phyloP scores from a whole-genome alignment of 1,139 yeast species.

The Zygoascus sp. region DNA sequence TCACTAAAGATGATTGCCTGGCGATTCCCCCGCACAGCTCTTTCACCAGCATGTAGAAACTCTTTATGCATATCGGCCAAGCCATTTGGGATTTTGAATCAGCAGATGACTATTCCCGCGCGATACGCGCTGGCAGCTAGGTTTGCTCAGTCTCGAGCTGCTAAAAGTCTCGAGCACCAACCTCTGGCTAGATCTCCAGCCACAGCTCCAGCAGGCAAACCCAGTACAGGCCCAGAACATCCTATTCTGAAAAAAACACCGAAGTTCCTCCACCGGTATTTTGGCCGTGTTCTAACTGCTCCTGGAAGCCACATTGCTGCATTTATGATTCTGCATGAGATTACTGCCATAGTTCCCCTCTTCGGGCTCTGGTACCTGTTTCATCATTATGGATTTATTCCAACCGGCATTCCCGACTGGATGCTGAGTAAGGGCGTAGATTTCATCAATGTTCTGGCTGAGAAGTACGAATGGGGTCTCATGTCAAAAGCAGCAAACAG shows the following conservation, averaged over 20 bases:
- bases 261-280: slow-evolving; percentile 46
- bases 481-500: slow-evolving; percentile 45
- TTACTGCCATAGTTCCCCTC: slow-evolving; percentile 78
- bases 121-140: background rate
- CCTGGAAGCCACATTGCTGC: slow-evolving; percentile 70
- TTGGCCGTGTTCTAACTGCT: slow-evolving; percentile 49
- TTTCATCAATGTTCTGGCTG: slow-evolving; percentile 49
- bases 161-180: background rate
- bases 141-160: slow-evolving; percentile 7
- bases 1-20: too few relatives aligned
- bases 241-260: slow-evolving; percentile 35
- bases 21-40: too few relatives aligned
- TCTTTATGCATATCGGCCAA: background rate
- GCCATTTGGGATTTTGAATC: background rate
- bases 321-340: slow-evolving; percentile 75
- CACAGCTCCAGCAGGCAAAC: background rate
- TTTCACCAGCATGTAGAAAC: background rate
- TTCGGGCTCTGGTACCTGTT: slow-evolving; percentile 71
- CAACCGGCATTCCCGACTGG: slow-evolving; percentile 60
- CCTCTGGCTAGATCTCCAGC: background rate
- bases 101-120: background rate
- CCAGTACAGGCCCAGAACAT: slow-evolving; percentile 1
- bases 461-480: slow-evolving; percentile 34
- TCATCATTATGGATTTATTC: slow-evolving; percentile 49
- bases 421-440: slow-evolving; percentile 58